Base-by-base conservation (phyloP, 2,329 filamentous ascomycete species). In the Aspergillus pseudotamarii region DNA sequence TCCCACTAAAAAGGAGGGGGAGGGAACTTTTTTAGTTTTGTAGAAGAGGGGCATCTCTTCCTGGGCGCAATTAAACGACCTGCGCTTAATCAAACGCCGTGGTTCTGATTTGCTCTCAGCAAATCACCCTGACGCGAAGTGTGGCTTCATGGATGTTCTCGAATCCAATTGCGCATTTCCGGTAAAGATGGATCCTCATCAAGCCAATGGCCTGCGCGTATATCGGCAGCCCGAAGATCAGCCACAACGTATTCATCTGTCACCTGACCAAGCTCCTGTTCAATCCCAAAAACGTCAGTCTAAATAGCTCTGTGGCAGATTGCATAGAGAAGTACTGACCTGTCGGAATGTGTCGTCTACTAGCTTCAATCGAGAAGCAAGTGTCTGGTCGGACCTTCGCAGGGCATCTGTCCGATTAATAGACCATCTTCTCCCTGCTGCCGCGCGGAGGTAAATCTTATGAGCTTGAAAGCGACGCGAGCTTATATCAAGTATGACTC, bases 401-500 rank as follows among this genome's bases (percentile, higher is more conserved):
- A 88, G 72, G 21, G 86, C 75, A 59, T 81, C 79, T 36, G 80
- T 75, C 32, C 87, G 81, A 41, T 82, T 76, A 64, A 86, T 84
- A 66, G 85, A 80, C 87, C 87, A 89, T 69, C 86, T 80, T 63
- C 84, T 78, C 5, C 84, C 86, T 23, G 86, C 85, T 3, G 85
- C 82, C 16, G 85, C 85, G 65, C 83, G 82, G 5, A 89, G 80
- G 68, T 88, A 89, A 59, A 86, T 83, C 66, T 84, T 84, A 72
- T 89, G 86, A 54, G 86, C 87, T 71, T 84, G 83, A 75, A 89
- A 88, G 4, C 87, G 84, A 55, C 87, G 83, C 41, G 86, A 81
- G 56, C 84, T 83, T 45, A 86, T 84, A 71, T 89, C 87, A 55
- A 84, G 77, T 59, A 89, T 86, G 54, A 89, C 84, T 56, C 87